These are phyloP conservation scores for Aristolochia californica DNA, from an alignment of 164 flowering plant genomes.

Conservation along the genomic window DNA sequence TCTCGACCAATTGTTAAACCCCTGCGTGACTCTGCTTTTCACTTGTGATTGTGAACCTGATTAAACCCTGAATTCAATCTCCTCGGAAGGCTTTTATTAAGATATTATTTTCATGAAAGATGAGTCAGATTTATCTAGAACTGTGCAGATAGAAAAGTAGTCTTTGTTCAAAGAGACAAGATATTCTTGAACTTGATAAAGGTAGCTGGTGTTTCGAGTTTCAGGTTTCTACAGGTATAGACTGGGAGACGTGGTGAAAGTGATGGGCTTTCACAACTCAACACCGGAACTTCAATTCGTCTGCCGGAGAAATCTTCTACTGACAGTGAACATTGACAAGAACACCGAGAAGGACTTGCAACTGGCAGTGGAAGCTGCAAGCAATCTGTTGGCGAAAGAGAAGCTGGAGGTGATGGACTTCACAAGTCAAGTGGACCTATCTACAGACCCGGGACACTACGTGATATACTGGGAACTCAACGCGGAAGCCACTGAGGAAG, in stretches of 20 bases:
- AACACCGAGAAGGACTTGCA: conserved; percentile 90
- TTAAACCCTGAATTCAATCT: too few species aligned
- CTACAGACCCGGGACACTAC: conserved; percentile 71
- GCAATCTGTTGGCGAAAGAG: conserved; percentile 35
- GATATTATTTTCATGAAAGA: too few species aligned
- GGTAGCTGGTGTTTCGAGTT: background rate
- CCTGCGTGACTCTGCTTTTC: too few species aligned
- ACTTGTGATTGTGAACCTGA: too few species aligned
- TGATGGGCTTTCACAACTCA: conserved; percentile 67
- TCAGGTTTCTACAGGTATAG: conserved; percentile 92
- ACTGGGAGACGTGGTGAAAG: conserved; percentile 82
- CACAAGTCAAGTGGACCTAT: conserved; percentile 55
- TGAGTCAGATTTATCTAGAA: too few species aligned
- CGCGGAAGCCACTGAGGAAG: conserved; percentile 41
- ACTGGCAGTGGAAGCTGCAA: conserved; percentile 59
- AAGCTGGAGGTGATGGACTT: conserved; percentile 65
- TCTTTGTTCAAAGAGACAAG: too few species aligned
- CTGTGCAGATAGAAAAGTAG: too few species aligned
- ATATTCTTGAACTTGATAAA: too few species aligned
- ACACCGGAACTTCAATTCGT: conserved; percentile 77
- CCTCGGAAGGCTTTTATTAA: too few species aligned
- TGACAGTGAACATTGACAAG: conserved; percentile 90
- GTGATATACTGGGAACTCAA: conserved; percentile 80
- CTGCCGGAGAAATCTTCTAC: conserved; percentile 65
- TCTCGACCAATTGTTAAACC: too few species aligned